phyloP scores from a whole-genome alignment of 768 basidiomycete genomes.

The Melanogaster broomeanus region DNA sequence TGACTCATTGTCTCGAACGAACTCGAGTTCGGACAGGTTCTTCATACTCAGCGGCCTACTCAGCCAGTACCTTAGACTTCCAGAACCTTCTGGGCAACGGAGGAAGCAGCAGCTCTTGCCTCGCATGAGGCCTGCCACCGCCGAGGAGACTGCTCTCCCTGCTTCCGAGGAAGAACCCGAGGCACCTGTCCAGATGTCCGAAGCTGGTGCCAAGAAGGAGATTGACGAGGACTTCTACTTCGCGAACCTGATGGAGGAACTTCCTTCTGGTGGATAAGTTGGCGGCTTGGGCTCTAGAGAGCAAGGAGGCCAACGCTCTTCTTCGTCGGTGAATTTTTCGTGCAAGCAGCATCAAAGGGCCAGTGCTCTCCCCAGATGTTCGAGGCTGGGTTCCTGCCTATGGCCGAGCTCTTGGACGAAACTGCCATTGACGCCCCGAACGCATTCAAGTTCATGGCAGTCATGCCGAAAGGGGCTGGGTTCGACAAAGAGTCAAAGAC shows the following conservation, averaged over 20 bases:
- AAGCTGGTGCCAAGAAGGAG: slow-evolving; percentile 69
- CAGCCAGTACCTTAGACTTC: slow-evolving; percentile 51
- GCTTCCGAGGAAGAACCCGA: slow-evolving; percentile 54
- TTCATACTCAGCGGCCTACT: too few relatives aligned
- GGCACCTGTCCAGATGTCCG: slow-evolving; percentile 52
- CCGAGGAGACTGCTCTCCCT: slow-evolving; percentile 45
- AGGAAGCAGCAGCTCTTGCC: slow-evolving; percentile 76
- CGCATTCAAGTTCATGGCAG: slow-evolving; percentile 74
- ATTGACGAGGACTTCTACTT: slow-evolving; percentile 87
- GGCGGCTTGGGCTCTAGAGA: slow-evolving; percentile 71
- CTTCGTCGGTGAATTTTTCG: slow-evolving; percentile 79
- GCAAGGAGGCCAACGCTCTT: slow-evolving; percentile 78
- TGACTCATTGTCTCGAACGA: slow-evolving; percentile 77
- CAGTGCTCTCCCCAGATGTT: slow-evolving; percentile 61
- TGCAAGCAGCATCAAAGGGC: slow-evolving; percentile 57
- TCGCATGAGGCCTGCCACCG: slow-evolving; percentile 63
- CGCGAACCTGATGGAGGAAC: slow-evolving; percentile 60
- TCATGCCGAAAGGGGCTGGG: slow-evolving; percentile 70
- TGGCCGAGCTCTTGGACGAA: slow-evolving; percentile 83
- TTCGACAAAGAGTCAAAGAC: slow-evolving; percentile 57
- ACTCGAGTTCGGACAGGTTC: slow-evolving; percentile 85
- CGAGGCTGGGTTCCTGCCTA: slow-evolving; percentile 70
- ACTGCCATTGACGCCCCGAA: slow-evolving; percentile 88
- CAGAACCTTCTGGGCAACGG: slow-evolving; percentile 54
- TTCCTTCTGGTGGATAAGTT: slow-evolving; percentile 73